These are phyloP conservation scores for Vitis hybrid DNA, from an alignment of 177 flowering plant genomes.

Conservation along the genomic window DNA sequence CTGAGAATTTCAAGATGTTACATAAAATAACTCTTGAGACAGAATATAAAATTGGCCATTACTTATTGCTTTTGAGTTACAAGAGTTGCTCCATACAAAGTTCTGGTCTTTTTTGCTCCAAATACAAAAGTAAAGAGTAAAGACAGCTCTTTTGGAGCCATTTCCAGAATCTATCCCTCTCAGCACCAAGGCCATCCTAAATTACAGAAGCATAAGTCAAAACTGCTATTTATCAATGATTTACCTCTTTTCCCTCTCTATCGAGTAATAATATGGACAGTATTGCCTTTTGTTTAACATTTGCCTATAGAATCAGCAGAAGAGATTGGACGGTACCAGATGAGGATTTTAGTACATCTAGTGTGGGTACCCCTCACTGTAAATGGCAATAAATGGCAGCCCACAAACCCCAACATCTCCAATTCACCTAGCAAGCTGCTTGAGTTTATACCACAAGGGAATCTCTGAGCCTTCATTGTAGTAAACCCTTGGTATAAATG, in stretches of 20 bases:
- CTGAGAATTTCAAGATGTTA: neutral
- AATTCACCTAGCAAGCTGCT: no score
- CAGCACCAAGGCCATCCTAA: neutral
- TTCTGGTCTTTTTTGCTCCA: no score
- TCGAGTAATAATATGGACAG: constrained; percentile 30
- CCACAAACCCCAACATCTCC: no score
- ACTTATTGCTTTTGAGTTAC: neutral
- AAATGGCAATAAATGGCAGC: no score
- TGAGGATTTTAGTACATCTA: no score
- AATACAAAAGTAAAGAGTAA: neutral
- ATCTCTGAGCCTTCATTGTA: neutral
- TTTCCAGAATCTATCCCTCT: neutral
- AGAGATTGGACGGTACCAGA: no score
- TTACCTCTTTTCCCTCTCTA: constrained; percentile 2
- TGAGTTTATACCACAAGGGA: neutral
- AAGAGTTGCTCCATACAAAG: constrained; percentile 1
- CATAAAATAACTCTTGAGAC: neutral
- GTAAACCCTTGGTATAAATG: neutral
- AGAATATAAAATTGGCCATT: neutral
- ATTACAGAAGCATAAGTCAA: neutral
- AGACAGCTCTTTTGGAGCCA: neutral
- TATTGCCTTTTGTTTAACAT: constrained; percentile 4
- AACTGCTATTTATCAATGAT: constrained; percentile 1
- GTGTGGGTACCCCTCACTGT: no score
- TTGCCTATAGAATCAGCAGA: neutral